Evolutionary conservation across 148 eudicot species (phyloP), one percentile per base, ranked within the genome.

Genomic region (Fagopyrum homotropicum): DNA sequence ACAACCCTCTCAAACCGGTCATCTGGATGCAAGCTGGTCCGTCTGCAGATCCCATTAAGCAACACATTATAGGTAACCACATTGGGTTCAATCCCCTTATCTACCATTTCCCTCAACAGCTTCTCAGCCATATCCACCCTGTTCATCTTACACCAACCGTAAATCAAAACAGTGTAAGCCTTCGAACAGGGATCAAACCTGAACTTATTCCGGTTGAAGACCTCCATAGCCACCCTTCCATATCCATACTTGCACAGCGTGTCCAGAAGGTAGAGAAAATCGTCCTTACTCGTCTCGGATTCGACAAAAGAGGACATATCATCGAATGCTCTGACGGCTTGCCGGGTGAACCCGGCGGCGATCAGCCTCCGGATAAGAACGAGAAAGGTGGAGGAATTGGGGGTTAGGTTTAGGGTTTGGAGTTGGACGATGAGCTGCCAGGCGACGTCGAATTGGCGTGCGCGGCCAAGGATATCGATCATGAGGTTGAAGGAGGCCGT

Each of bases 211-310:
- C 84, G 86, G 51, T 86, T 90, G 74, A 94, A 94, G 17, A 92
- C 57, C 89, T 94, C 98, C 79, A 89, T 86, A 2, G 93, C 97
- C 46, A 85, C 81, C 75, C 77, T 88, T 73, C 86, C 92, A 63
- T 87, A 79, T 2, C 97, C 96, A 64, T 92, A 92, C 75, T 94
- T 92, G 79, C 98, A 94, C 30, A 94, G 89, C 1, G 97, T 91
- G 78, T 94, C 98, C 16, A 94, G 73, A 15, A 94, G 80, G 76
- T 78, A 94, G 61, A 83, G 73, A 50, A 83, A 86, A 40, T 85
- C 83, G 10, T 81, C 77, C 14, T 56, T 55, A 47, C 59, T 48
- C 4, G 54, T 60, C 1, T 75, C 72, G n/a, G 12, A 6, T 46
- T 84, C 84, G 48, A 81, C 81, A 45, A 94, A 92, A 29, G 82